A percentile compares a stretch with the other conserved stretches of the same genome.
Conservation (phyloP, 352 stramenopile species). For the Phytophthora litchii region DNA sequence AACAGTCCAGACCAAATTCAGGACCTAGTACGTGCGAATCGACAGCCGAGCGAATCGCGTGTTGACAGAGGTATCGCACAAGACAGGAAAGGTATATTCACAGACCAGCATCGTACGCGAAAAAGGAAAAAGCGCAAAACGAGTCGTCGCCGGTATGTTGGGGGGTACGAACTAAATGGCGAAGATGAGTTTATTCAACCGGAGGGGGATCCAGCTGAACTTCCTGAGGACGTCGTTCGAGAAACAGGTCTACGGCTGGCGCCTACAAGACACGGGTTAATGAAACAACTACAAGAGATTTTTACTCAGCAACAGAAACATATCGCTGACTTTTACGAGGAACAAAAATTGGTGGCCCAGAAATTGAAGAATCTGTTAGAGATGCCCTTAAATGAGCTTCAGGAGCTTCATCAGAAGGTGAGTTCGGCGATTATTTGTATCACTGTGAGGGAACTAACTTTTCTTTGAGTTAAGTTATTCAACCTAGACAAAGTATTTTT, state of each 20-base stretch:
- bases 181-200: slow-evolving; percentile 85
- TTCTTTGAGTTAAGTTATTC: slow-evolving; percentile 32
- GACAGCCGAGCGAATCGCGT: not conserved
- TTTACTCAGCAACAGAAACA: slow-evolving; percentile 36
- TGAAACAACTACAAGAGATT: slow-evolving; percentile 44
- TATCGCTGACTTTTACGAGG: slow-evolving; percentile 37
- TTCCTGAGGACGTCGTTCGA: slow-evolving; percentile 78
- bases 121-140: slow-evolving; percentile 18
- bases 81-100: not conserved
- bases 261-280: slow-evolving; percentile 40
- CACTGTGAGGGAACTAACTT: not conserved
- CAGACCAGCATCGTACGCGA: slow-evolving; percentile 6
- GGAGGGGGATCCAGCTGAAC: slow-evolving; percentile 72
- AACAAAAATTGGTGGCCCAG: slow-evolving; percentile 28
- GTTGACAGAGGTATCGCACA: not conserved
- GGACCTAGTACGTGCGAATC: not conserved
- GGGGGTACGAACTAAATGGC: slow-evolving; percentile 65
- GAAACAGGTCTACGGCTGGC: slow-evolving; percentile 56
- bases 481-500: slow-evolving; percentile 48
- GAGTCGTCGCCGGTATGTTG: slow-evolving; percentile 61
- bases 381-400: slow-evolving; percentile 36
- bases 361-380: slow-evolving; percentile 26
- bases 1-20: slow-evolving; percentile 5
- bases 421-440: slow-evolving; percentile 5
- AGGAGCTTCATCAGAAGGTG: slow-evolving; percentile 39